Evolutionary conservation across 2,329 filamentous ascomycete genomes (phyloP), one percentile per base, ranked within the genome.

Genomic region (Claviceps fusiformis): DNA sequence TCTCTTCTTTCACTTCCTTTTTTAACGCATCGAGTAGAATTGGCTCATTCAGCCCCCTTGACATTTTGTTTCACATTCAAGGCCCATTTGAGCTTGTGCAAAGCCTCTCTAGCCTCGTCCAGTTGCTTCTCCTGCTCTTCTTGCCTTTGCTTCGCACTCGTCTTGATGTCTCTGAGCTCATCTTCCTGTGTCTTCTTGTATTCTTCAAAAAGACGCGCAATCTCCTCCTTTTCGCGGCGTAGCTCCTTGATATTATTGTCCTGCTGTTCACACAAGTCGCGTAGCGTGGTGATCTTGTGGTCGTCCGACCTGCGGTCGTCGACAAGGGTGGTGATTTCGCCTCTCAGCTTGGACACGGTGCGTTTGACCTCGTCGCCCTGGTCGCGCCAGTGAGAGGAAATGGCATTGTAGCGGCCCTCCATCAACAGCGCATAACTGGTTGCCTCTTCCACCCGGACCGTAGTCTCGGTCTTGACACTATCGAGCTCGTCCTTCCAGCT

Each of bases 221-320:
- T 81, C 17, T 78, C 78, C 33, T 80, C 76, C 62, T 87, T 86
- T 62, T 86, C 78, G 51, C 76, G 74, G 56, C 71, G 70, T 29
- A 84, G 71, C 56, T 80, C 74, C 55, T 79, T 78, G 56, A 87
- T 77, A 62, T 88, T 86, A 62, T 78, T 76, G 59, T 86, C 79
- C 65, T 89, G 82, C 68, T 90, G 86, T 59, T 89, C 85, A 65
- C 81, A 85, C 37, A 90, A 75, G 57, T 87, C 82, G 53, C 82
- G 76, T 52, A 89, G 72, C 37, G 79, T 81, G 58, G 73, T 75
- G 60, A 86, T 82, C 68, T 78, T 81, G 64, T 79, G 76, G 61
- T 84, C 81, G 62, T 87, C 83, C 53, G 71, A 72, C 58, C 70
- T 73, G 56, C 82, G 73, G 62, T 83, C 78, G 44, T 76, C 72